phyloP scores from a whole-genome alignment of 2,329 filamentous ascomycete species.

The Scedosporium boydii region DNA sequence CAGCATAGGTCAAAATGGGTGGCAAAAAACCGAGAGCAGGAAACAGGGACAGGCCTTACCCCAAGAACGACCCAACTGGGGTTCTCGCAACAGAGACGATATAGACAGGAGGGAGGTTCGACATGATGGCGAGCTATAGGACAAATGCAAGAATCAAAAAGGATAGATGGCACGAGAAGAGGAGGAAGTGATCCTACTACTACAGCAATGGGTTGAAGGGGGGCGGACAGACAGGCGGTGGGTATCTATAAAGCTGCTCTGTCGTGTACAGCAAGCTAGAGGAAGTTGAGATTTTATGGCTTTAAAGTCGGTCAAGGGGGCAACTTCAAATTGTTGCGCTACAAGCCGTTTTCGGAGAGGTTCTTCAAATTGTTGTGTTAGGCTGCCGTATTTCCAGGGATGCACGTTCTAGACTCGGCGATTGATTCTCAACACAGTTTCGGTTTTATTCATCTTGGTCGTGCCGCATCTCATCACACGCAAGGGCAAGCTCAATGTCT shows the following conservation, averaged over 20 bases:
- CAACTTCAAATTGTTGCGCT: background rate
- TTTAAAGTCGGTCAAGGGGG: background rate
- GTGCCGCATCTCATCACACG: background rate
- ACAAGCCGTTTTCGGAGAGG: background rate
- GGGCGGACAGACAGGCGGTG: too few species aligned
- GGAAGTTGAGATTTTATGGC: too few species aligned
- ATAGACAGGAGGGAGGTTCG: slow-evolving; percentile 79
- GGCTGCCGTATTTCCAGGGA: background rate
- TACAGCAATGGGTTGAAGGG: too few species aligned
- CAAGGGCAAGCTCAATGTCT: background rate
- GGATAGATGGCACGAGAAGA: slow-evolving; percentile 9
- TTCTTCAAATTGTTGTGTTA: background rate
- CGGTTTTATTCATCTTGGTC: background rate
- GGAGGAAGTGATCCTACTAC: background rate
- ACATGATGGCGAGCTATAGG: slow-evolving; percentile 44
- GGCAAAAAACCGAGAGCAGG: too few species aligned
- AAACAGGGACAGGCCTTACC: slow-evolving; percentile 41
- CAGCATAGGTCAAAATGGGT: slow-evolving; percentile 4
- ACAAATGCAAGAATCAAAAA: slow-evolving; percentile 4
- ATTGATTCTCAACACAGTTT: background rate
- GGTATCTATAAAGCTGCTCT: too few species aligned
- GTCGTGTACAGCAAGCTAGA: too few species aligned
- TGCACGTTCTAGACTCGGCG: background rate
- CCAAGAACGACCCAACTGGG: slow-evolving; percentile 87
- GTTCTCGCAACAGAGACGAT: slow-evolving; percentile 89